Evolutionary conservation across 1,284 basidiomycete genomes (phyloP), one percentile per base, ranked within the genome.

Genomic region (Ceratobasidium sp.): DNA sequence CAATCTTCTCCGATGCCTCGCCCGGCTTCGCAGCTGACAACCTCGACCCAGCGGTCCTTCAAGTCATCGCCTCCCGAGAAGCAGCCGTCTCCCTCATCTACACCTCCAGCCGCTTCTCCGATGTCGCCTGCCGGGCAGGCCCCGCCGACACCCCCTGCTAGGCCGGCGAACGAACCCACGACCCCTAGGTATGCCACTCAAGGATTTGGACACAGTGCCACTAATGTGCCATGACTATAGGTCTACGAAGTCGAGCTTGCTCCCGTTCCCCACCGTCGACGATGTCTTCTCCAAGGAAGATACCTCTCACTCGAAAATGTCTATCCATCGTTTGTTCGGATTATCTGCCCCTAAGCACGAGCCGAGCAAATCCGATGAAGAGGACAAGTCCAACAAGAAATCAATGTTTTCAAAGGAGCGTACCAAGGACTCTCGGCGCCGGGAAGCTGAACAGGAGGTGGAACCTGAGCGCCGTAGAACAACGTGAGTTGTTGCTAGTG

Each of bases 241-340:
- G 54, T 69, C 66, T 13, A 69, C 41, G 9, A 53, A 54, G 11
- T 69, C 66, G 3, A 69, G 53, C 43, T 37, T 69, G 14, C 46
- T 69, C 54, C 27, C 66, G 5, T 56, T 69, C 53, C 66, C 66
- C 24, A 56, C 66, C 53, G 41, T 69, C 43, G 66, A 69, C n/a
- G 66, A 69, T 39, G 39, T 69, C 51, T 69, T 69, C 34, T 69
- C 66, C n/a, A 69, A 69, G 54, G 66, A 58, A 27, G 66, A 69
- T 41, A 69, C 66, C 2, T 69, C 66, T 6, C 66, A 69, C 41
- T 69, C 66, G 16, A 58, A 56, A 39, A 41, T 34, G 66, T 69
- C 66, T 3, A 53, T 69, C 39, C 66, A 53, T 31, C 66, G 66
- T 29, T 27, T 69, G 54, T 69, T 69, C 39, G 66, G 66, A 8